Percentiles rank a stretch among this genome's conserved stretches.
phyloP scores from a whole-genome alignment of 345 rosid species.

The Heritiera littoralis region DNA sequence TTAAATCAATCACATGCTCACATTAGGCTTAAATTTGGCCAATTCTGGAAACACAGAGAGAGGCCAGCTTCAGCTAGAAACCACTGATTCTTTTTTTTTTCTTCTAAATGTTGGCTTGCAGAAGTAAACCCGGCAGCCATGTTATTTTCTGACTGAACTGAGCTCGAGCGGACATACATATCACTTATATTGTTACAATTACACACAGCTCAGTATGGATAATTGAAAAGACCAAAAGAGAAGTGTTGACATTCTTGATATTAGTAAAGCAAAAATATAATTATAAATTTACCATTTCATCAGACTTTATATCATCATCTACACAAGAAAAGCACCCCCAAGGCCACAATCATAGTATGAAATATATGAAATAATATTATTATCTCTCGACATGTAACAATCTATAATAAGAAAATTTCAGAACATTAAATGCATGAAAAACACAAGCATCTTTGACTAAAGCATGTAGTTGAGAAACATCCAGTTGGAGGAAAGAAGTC shows the following conservation, averaged over 20 bases:
- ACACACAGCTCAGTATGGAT: background rate
- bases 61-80: background rate
- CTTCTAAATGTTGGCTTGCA: background rate
- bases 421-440: constrained; percentile 16
- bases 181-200: background rate
- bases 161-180: background rate
- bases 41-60: background rate
- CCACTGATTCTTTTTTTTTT: background rate
- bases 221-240: background rate
- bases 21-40: background rate
- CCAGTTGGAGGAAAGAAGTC: constrained; percentile 12
- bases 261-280: background rate
- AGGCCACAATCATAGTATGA: background rate
- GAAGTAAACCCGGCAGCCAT: background rate
- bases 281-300: background rate
- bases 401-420: background rate
- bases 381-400: constrained; percentile 8
- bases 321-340: background rate
- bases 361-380: background rate
- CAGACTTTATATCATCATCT: background rate
- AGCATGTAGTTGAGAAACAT: background rate
- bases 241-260: background rate
- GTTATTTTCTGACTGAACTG: background rate
- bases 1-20: background rate
- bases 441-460: background rate